These are phyloP conservation scores for Sporopachydermia quercuum DNA, from an alignment of 805 yeast genomes.

Conservation along the genomic window DNA sequence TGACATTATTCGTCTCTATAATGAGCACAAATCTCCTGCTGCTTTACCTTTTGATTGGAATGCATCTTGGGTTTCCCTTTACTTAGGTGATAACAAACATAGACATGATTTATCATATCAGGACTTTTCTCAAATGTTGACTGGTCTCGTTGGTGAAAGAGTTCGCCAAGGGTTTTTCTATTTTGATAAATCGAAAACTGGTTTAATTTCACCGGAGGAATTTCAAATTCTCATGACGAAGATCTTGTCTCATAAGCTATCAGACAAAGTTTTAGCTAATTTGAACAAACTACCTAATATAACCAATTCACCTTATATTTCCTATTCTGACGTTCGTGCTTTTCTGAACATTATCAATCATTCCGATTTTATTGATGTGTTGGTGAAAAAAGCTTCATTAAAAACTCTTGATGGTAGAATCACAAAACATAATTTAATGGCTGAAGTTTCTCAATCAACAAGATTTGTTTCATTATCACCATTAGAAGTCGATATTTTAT, in stretches of 20 bases:
- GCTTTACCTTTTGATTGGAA: slow-evolving; percentile 29
- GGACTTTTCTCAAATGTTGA: slow-evolving; percentile 29
- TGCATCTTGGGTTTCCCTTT: slow-evolving; percentile 24
- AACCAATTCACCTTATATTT: slow-evolving; percentile 20
- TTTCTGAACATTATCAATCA: slow-evolving; percentile 26
- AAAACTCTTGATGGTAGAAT: slow-evolving; percentile 20
- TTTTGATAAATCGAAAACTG: slow-evolving; percentile 21
- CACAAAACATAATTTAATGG: slow-evolving; percentile 21
- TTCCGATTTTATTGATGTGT: slow-evolving; percentile 24
- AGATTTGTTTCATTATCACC: slow-evolving; percentile 27
- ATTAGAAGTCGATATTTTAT: slow-evolving; percentile 26
- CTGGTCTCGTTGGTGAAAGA: slow-evolving; percentile 30
- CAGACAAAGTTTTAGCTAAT: slow-evolving; percentile 21
- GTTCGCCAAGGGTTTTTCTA: slow-evolving; percentile 27
- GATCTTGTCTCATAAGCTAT: slow-evolving; percentile 26
- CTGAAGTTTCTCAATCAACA: slow-evolving; percentile 23
- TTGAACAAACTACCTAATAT: slow-evolving; percentile 18
- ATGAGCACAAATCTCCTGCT: slow-evolving; percentile 18
- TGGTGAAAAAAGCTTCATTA: slow-evolving; percentile 20
- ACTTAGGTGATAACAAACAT: slow-evolving; percentile 22
- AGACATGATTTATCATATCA: slow-evolving; percentile 22
- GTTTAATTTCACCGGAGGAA: slow-evolving; percentile 25
- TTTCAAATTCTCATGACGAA: slow-evolving; percentile 22
- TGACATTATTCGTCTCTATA: slow-evolving; percentile 23
- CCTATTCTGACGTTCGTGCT: slow-evolving; percentile 28